A percentile compares a stretch with the other conserved stretches of the same genome.
Evolutionary conservation across 345 rosid species (phyloP).

Genomic region (Ceriops zippeliana): DNA sequence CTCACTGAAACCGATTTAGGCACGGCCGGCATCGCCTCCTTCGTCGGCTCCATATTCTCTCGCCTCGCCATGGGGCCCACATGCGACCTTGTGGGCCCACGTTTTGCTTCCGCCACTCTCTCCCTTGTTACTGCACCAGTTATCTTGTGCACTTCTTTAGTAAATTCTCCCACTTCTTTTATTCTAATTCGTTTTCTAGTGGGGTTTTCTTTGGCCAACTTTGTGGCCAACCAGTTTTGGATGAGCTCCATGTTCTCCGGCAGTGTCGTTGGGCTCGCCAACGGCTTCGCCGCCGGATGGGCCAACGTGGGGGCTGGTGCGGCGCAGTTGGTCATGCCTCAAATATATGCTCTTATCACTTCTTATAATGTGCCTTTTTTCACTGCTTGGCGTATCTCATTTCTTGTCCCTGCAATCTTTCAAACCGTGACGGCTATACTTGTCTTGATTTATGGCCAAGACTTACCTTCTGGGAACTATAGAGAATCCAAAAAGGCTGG

Average conservation of each 20-base stretch:
- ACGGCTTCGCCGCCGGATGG: conserved; percentile 81
- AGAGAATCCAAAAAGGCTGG: conserved; percentile 1
- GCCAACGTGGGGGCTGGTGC: conserved; percentile 68
- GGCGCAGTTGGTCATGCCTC: conserved; percentile 76
- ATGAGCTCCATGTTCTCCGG: conserved; percentile 85
- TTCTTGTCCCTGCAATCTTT: conserved; percentile 55
- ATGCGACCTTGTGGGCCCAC: conserved; percentile 72
- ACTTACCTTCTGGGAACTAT: conserved; percentile 46
- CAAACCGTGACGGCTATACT: conserved; percentile 49
- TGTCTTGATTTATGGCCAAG: conserved; percentile 58
- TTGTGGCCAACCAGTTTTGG: conserved; percentile 89
- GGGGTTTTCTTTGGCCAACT: conserved; percentile 71
- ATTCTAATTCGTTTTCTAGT: conserved; percentile 58
- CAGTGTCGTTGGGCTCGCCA: conserved; percentile 66
- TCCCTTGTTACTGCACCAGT: conserved; percentile 66
- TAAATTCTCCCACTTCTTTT: conserved; percentile 52
- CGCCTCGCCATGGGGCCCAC: conserved; percentile 84
- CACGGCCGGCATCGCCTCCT: conserved; percentile 66
- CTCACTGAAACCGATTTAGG: conserved; percentile 51
- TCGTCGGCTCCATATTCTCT: conserved; percentile 74
- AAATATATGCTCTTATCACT: conserved; percentile 30
- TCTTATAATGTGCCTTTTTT: conserved; percentile 23
- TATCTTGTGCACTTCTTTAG: conserved; percentile 45
- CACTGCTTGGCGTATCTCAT: conserved; percentile 63
- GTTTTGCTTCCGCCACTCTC: conserved; percentile 56